Evolutionary conservation across 192 early-diverging fungal genomes (phyloP).

Genomic region (Backusella australiensis): DNA sequence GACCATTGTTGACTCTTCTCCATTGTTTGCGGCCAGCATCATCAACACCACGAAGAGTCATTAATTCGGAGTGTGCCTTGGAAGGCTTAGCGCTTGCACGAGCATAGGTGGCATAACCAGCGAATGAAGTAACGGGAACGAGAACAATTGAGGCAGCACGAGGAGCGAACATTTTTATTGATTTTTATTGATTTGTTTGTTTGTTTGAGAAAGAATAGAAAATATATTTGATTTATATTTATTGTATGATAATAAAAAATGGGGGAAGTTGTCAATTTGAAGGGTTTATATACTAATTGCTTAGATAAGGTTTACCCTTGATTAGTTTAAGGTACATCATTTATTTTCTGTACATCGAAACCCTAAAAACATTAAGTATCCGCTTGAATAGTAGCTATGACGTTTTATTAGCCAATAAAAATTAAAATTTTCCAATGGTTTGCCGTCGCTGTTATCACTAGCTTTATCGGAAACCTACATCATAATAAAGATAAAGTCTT

Average conservation of each 20-base stretch:
- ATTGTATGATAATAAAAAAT: not conserved
- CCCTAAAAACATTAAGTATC: not conserved
- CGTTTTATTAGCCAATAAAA: not conserved
- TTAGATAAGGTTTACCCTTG: constrained; percentile 2
- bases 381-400: not conserved
- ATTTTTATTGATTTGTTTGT: not conserved
- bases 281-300: not conserved
- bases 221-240: not conserved
- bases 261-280: not conserved
- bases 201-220: not conserved
- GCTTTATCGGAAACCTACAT: not conserved
- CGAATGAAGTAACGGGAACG: constrained; percentile 23
- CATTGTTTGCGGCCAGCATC: constrained; percentile 15
- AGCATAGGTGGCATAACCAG: constrained; percentile 30
- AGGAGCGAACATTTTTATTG: constrained; percentile 15
- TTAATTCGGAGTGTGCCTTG: constrained; percentile 19
- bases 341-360: not conserved
- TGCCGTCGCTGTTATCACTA: not conserved
- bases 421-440: not conserved
- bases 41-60: constrained; percentile 21
- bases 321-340: not conserved
- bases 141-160: constrained; percentile 25
- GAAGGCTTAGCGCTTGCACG: constrained; percentile 19
- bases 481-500: not conserved
- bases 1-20: constrained; percentile 35